Percentiles rank a stretch among this genome's conserved stretches.
These are phyloP conservation scores for Epichloe gansuensis DNA, from an alignment of 2,329 filamentous ascomycete genomes.

Conservation along the genomic window DNA sequence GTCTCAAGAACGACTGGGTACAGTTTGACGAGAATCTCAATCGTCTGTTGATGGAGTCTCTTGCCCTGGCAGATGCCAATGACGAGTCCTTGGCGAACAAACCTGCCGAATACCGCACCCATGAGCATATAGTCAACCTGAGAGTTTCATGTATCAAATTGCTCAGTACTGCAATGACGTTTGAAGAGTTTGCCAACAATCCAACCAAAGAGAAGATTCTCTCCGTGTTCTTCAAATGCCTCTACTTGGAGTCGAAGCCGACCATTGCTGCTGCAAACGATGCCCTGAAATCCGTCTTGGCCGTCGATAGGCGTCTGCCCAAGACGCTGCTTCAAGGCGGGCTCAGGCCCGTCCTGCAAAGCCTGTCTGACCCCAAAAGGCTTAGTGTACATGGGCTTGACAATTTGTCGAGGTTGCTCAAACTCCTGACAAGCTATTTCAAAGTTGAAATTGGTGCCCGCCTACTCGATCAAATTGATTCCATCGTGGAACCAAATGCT, in stretches of 20 bases:
- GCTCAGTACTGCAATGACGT: slow-evolving; percentile 82
- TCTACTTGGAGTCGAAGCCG: slow-evolving; percentile 84
- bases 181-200: slow-evolving; percentile 77
- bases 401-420: slow-evolving; percentile 77
- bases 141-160: slow-evolving; percentile 89
- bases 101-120: slow-evolving; percentile 86
- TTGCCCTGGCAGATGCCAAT: slow-evolving; percentile 86
- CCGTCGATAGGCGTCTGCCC: slow-evolving; percentile 79
- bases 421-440: slow-evolving; percentile 93
- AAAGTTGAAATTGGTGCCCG: slow-evolving; percentile 94
- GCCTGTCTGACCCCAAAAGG: slow-evolving; percentile 84
- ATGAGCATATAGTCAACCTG: slow-evolving; percentile 82
- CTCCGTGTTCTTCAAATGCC: slow-evolving; percentile 91
- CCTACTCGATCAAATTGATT: slow-evolving; percentile 85
- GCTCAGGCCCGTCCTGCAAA: slow-evolving; percentile 87
- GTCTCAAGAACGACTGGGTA: slow-evolving; percentile 77
- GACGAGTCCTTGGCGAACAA: slow-evolving; percentile 90
- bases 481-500: slow-evolving; percentile 66
- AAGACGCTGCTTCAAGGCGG: slow-evolving; percentile 94
- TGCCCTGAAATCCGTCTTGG: slow-evolving; percentile 75
- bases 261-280: slow-evolving; percentile 91
- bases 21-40: slow-evolving; percentile 87
- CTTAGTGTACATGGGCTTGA: slow-evolving; percentile 81
- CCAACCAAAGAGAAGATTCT: slow-evolving; percentile 61
- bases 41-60: slow-evolving; percentile 79